Percentiles rank a stretch among this genome's conserved stretches.
Conservation (phyloP, 1,139 yeast species). For the Eremothecium sinecaudum region DNA sequence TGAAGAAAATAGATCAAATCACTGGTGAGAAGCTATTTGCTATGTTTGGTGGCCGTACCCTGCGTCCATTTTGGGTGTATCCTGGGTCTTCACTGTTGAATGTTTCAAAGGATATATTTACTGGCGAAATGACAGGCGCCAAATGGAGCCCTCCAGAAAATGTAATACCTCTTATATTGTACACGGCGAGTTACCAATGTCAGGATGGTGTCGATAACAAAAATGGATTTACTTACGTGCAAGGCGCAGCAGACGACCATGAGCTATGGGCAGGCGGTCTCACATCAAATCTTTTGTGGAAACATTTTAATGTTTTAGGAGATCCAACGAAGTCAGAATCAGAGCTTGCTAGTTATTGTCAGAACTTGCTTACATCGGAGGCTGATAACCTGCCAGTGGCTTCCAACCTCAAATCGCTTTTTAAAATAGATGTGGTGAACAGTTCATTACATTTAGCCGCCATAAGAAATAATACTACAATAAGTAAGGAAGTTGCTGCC, state of each 20-base stretch:
- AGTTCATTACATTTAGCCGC: conserved; percentile 17
- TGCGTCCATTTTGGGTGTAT: conserved; percentile 64
- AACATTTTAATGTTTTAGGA: conserved; percentile 32
- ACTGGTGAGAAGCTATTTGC: conserved; percentile 30
- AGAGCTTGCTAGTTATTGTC: conserved; percentile 31
- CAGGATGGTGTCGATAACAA: conserved; percentile 45
- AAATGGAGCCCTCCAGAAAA: conserved; percentile 18
- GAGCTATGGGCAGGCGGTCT: conserved; percentile 68
- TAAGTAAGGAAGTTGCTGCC: background rate
- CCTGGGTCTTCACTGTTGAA: conserved; percentile 40
- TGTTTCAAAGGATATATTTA: conserved; percentile 19
- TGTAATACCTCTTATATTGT: conserved; percentile 40
- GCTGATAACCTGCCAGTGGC: background rate
- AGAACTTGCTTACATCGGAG: conserved; percentile 6
- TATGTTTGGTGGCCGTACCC: conserved; percentile 36
- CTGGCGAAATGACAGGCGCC: conserved; percentile 20
- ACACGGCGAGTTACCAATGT: conserved; percentile 56
- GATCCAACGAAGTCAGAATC: conserved; percentile 33
- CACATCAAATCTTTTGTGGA: conserved; percentile 53
- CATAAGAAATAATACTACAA: background rate
- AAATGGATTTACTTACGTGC: conserved; percentile 54
- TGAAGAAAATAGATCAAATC: conserved; percentile 35
- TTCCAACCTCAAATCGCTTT: background rate
- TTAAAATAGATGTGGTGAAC: conserved; percentile 16
- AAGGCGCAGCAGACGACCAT: conserved; percentile 92